Percentiles rank a stretch among this genome's conserved stretches.
Evolutionary conservation across 108 stramenopile genomes (phyloP).

Genomic region (Bacterosira constricta): DNA sequence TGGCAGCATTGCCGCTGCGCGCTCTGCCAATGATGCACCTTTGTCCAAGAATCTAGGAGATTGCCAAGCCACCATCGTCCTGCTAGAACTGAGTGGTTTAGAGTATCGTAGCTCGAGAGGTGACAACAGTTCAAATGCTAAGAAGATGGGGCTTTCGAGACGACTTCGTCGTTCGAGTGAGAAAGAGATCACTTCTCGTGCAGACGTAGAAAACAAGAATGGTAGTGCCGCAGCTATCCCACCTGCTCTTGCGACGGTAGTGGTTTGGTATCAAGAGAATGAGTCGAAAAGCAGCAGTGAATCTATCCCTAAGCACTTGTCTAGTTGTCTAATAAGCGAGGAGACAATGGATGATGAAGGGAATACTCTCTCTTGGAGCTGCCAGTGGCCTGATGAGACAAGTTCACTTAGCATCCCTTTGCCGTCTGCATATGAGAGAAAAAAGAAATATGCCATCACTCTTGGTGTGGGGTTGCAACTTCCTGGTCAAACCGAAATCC

Average conservation of each 20-base stretch:
- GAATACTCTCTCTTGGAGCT: background rate
- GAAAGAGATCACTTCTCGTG: background rate
- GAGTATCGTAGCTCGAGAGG: background rate
- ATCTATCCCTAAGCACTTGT: background rate
- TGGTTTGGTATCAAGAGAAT: background rate
- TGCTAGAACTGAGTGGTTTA: background rate
- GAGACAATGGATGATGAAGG: conserved; percentile 3
- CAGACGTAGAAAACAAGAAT: background rate
- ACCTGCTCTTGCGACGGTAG: background rate
- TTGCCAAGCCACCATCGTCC: background rate
- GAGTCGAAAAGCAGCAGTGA: background rate
- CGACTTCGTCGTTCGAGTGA: background rate
- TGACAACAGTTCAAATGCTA: background rate
- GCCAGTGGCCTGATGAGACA: background rate
- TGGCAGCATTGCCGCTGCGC: background rate
- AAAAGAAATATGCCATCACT: background rate
- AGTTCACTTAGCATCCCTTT: background rate
- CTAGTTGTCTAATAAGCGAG: background rate
- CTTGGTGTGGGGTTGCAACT: conserved; percentile 19
- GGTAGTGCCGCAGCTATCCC: background rate
- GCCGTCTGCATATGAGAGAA: background rate
- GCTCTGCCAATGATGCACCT: background rate
- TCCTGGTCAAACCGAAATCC: background rate
- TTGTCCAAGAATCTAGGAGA: background rate
- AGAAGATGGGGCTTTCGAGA: background rate